Base-by-base conservation (phyloP, 305 asterid genomes). In the Fraxinus floribunda region DNA sequence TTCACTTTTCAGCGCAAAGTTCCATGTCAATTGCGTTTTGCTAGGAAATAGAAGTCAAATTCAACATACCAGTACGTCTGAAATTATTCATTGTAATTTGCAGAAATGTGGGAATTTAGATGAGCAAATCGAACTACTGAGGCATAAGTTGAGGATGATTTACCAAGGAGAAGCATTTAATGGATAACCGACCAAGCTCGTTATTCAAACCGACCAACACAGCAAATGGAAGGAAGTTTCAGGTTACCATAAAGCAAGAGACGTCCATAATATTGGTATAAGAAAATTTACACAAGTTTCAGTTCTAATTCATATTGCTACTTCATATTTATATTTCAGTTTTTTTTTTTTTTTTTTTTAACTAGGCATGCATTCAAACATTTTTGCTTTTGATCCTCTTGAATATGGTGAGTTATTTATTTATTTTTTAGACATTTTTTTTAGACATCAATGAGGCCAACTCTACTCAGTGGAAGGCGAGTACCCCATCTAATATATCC, bases 231-330 rank as follows among this genome's bases (percentile, higher is more conserved):
- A 93, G 84, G 88, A 94, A 94, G 90, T 93, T 94, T 85, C 98
- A 93, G 86, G 97, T 94, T 82, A 90, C 97, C 0, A 52, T 94
- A 82, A 90, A n/a, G n/a, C n/a, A 94, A 83, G 98, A 94, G 85
- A 93, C 97, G 13, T 91, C 98, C 18, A 86, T 97, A 82, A 86
- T 93, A 86, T 86, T 94, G 98, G 98, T 94, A 92, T 55, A n/a
- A 24, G 79, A 34, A 73, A 32, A 39, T 68, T 44, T 75, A 76
- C 79, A 10, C n/a, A 76, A 9, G 0, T 68, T 79, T 62, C 72
- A 68, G 2, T 30, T 7, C 78, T 39, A 7, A 73, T n/a, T 83
- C 44, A 15, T 70, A 32, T 80, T 77, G n/a, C n/a, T n/a, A n/a
- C n/a, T n/a, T n/a, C n/a, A n/a, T n/a, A n/a, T n/a, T n/a, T n/a